Evolutionary conservation across 1,284 basidiomycete species (phyloP).

Genomic region (Cutaneotrichosporon sp.): DNA sequence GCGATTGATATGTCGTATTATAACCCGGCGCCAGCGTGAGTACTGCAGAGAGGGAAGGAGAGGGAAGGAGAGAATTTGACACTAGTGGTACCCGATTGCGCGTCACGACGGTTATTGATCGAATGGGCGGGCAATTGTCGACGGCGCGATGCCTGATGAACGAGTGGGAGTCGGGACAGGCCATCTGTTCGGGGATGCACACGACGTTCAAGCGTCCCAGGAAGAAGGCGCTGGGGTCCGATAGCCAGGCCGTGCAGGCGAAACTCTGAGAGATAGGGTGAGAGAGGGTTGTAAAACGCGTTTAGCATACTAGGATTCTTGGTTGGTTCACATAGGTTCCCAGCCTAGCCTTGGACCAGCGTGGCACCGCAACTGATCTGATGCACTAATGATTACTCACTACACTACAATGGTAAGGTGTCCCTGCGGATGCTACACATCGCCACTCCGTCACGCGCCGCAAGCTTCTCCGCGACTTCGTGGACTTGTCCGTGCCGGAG

Average conservation of each 20-base stretch:
- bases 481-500: slow-evolving; percentile 15
- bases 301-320: too few species aligned
- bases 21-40: slow-evolving; percentile 26
- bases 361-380: background rate
- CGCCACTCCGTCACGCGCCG: too few species aligned
- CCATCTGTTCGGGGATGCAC: slow-evolving; percentile 17
- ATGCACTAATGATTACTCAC: too few species aligned
- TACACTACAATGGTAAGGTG: too few species aligned
- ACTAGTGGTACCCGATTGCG: slow-evolving; percentile 9
- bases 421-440: background rate
- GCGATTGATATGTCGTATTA: slow-evolving; percentile 38
- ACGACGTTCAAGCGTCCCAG: slow-evolving; percentile 8
- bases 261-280: background rate
- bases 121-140: slow-evolving; percentile 14
- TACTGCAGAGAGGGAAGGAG: background rate
- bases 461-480: slow-evolving; percentile 3
- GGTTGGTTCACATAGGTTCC: too few species aligned
- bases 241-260: background rate
- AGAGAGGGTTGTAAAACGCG: too few species aligned
- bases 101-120: slow-evolving; percentile 12
- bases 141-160: slow-evolving; percentile 14
- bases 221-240: background rate
- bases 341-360: background rate
- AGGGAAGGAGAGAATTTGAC: slow-evolving; percentile 1
- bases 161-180: slow-evolving; percentile 9